Evolutionary conservation across 139 green algal species (phyloP).

Genomic region (Auxenochlorella pyrenoidosa): DNA sequence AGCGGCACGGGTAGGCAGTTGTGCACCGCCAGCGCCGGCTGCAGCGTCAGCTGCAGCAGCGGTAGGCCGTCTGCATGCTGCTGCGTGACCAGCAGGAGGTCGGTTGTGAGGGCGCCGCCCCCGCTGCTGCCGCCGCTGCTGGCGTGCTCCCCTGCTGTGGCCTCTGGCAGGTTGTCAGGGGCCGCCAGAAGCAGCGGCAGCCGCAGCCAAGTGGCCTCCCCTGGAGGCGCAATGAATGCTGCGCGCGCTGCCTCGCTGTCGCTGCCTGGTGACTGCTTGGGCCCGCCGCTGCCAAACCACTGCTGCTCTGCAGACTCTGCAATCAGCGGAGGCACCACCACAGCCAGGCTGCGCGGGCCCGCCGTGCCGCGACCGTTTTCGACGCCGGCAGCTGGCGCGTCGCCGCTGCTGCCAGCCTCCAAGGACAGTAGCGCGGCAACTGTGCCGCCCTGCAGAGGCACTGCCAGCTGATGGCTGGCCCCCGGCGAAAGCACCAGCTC

Average conservation of each 20-base stretch:
- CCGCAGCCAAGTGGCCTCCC: not conserved
- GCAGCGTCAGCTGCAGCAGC: slow-evolving; percentile 25
- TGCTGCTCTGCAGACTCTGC: slow-evolving; percentile 27
- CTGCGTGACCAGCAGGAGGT: slow-evolving; percentile 18
- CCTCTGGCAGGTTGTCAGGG: not conserved
- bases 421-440: slow-evolving; percentile 14
- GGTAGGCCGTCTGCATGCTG: slow-evolving; percentile 7
- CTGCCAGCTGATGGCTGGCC: not conserved
- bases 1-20: slow-evolving; percentile 35
- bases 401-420: not conserved
- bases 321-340: slow-evolving; percentile 24
- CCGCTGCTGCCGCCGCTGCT: not conserved
- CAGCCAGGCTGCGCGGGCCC: not conserved
- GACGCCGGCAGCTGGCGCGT: not conserved
- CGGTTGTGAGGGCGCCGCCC: not conserved
- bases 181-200: not conserved
- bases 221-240: not conserved
- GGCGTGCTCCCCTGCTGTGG: not conserved
- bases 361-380: not conserved
- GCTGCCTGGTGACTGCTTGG: not conserved
- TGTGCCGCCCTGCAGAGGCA: slow-evolving; percentile 12
- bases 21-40: slow-evolving; percentile 19
- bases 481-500: slow-evolving; percentile 3
- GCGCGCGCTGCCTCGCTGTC: not conserved
- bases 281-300: slow-evolving; percentile 17